Conservation (phyloP, 1,139 yeast genomes). For the Yamadazyma oceani region DNA sequence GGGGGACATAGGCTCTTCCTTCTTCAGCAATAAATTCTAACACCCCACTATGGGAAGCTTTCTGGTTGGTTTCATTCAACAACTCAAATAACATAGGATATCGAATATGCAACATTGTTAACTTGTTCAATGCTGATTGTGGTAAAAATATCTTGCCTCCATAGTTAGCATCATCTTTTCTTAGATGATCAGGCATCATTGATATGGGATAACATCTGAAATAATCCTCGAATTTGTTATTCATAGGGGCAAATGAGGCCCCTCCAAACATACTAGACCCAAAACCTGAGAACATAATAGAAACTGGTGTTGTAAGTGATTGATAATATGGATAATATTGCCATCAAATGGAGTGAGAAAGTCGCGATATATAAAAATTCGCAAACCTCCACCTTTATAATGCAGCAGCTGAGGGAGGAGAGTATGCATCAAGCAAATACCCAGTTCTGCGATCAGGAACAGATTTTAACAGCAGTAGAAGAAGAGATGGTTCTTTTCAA, state of each 20-base stretch:
- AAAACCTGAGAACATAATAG: constrained; percentile 45
- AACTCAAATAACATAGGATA: constrained; percentile 95
- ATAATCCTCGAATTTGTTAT: constrained; percentile 63
- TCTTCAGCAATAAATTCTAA: constrained; percentile 96
- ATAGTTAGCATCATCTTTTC: constrained; percentile 81
- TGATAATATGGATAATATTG: not conserved
- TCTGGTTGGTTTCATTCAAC: constrained; percentile 59
- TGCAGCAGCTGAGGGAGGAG: too few species aligned
- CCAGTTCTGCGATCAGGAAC: too few species aligned
- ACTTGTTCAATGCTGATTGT: constrained; percentile 84
- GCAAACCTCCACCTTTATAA: too few species aligned
- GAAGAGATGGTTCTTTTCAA: too few species aligned
- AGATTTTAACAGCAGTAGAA: too few species aligned
- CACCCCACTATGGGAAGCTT: constrained; percentile 85
- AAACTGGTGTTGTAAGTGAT: not conserved
- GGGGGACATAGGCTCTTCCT: constrained; percentile 91
- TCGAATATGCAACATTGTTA: constrained; percentile 82
- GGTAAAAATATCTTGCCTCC: constrained; percentile 98
- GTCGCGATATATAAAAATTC: too few species aligned
- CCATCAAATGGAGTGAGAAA: too few species aligned
- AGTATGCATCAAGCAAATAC: too few species aligned
- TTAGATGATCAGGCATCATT: constrained; percentile 81
- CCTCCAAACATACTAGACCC: constrained; percentile 43
- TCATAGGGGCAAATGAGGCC: constrained; percentile 30
- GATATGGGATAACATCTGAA: constrained; percentile 90